These are phyloP conservation scores for Saraca asoca DNA, from an alignment of 331 rosid genomes.

Conservation along the genomic window DNA sequence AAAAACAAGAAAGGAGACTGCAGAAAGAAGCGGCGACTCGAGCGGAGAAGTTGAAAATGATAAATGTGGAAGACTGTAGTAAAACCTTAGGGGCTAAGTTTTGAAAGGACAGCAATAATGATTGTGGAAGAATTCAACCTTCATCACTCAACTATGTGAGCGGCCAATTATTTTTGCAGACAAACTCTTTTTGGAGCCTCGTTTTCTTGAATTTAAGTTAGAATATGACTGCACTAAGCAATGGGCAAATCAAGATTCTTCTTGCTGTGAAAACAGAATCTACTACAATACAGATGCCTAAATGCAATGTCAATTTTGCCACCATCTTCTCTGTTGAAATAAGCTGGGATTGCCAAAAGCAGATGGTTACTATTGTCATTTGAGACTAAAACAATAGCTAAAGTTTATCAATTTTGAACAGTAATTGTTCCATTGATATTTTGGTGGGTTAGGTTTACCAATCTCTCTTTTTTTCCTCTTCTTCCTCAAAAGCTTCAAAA, in stretches of 20 bases:
- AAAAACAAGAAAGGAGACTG: too few relatives aligned
- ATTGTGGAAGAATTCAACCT: too few relatives aligned
- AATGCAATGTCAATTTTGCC: conserved; percentile 6
- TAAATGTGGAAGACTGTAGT: too few relatives aligned
- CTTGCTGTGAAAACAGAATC: neutral
- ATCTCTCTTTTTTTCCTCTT: neutral
- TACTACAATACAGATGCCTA: neutral
- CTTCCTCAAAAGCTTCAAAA: conserved; percentile 23
- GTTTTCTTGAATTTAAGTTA: neutral
- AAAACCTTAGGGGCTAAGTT: too few relatives aligned
- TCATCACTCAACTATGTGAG: too few relatives aligned
- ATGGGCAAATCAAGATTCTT: neutral
- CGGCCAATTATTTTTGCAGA: too few relatives aligned
- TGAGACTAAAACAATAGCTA: neutral
- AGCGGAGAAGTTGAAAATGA: too few relatives aligned
- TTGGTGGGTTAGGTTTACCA: neutral
- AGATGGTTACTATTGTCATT: conserved; percentile 7
- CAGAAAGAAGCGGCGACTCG: too few relatives aligned
- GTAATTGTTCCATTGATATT: neutral
- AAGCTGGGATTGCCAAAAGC: conserved; percentile 15
- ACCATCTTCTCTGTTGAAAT: neutral
- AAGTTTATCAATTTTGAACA: neutral
- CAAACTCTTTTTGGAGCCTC: neutral
- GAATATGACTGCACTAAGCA: neutral
- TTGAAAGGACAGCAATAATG: too few relatives aligned